Evolutionary conservation across 208 protist species (phyloP).

Genomic region (Trypanosoma cruzi): DNA sequence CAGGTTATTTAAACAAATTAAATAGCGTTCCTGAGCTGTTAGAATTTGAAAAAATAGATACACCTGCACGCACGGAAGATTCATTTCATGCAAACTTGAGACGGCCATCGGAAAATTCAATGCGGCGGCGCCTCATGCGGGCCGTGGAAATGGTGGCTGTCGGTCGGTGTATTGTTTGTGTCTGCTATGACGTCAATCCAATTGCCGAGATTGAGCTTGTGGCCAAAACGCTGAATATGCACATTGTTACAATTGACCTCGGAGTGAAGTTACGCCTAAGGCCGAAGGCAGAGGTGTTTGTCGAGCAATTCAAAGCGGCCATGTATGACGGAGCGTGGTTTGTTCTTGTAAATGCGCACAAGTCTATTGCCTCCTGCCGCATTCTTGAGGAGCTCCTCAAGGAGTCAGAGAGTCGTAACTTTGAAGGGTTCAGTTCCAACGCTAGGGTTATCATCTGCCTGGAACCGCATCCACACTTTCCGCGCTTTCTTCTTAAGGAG

Average conservation of each 20-base stretch:
- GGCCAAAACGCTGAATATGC: slow-evolving; percentile 36
- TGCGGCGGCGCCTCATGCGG: slow-evolving; percentile 34
- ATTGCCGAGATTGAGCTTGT: slow-evolving; percentile 83
- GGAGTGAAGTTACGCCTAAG: slow-evolving; percentile 77
- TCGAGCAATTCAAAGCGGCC: slow-evolving; percentile 52
- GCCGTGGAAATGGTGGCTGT: slow-evolving; percentile 50
- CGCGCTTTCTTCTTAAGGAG: slow-evolving; percentile 49
- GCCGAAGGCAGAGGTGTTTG: slow-evolving; percentile 58
- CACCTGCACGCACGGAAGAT: slow-evolving; percentile 42
- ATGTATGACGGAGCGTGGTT: slow-evolving; percentile 77
- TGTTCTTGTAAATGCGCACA: slow-evolving; percentile 79
- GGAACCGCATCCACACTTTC: slow-evolving; percentile 85
- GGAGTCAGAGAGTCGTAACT: slow-evolving; percentile 55
- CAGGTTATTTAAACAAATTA: not conserved
- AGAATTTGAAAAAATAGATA: slow-evolving; percentile 80
- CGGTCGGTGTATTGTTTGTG: slow-evolving; percentile 68
- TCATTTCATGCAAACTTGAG: not conserved
- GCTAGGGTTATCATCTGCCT: slow-evolving; percentile 67
- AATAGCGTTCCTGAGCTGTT: slow-evolving; percentile 28
- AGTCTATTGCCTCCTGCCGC: slow-evolving; percentile 75
- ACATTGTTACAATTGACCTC: slow-evolving; percentile 59
- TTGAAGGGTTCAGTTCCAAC: slow-evolving; percentile 57
- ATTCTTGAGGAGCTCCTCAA: slow-evolving; percentile 64
- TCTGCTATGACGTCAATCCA: slow-evolving; percentile 77
- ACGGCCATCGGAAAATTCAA: slow-evolving; percentile 7